These are phyloP conservation scores for Alternaria infectoria DNA, from an alignment of 2,329 filamentous ascomycete genomes.

Conservation along the genomic window DNA sequence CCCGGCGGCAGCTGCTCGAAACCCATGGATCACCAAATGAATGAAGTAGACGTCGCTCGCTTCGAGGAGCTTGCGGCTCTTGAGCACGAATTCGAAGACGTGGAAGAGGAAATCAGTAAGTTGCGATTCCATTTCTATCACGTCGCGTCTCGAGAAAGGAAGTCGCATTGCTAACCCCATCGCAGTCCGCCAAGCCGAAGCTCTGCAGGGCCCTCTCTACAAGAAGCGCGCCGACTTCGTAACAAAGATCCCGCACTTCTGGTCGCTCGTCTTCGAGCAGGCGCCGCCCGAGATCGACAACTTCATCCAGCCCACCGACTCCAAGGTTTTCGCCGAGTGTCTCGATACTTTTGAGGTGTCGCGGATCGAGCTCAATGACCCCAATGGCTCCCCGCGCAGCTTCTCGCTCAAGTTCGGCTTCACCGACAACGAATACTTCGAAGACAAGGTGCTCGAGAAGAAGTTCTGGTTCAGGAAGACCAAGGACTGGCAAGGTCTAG, in stretches of 20 bases:
- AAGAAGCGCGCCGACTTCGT: conserved; percentile 75
- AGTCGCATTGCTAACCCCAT: conserved; percentile 11
- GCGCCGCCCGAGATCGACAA: conserved; percentile 85
- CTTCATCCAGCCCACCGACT: conserved; percentile 83
- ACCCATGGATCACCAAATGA: conserved; percentile 30
- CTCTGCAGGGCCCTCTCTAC: conserved; percentile 74
- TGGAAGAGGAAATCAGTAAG: conserved; percentile 80
- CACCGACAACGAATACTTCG: conserved; percentile 80
- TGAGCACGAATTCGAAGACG: conserved; percentile 83
- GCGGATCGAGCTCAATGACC: conserved; percentile 77
- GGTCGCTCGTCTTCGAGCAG: conserved; percentile 91
- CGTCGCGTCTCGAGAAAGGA: not conserved
- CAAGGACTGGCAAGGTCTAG: conserved; percentile 75
- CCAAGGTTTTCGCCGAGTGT: conserved; percentile 70
- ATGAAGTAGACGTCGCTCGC: conserved; percentile 37
- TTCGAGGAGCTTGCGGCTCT: conserved; percentile 81
- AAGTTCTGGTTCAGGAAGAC: conserved; percentile 84
- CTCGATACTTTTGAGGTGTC: conserved; percentile 75
- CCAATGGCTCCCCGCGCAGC: conserved; percentile 78
- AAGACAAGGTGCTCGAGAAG: conserved; percentile 81
- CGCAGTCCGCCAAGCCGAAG: conserved; percentile 74
- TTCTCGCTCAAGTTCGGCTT: conserved; percentile 77
- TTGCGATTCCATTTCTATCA: not conserved
- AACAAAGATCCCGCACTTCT: conserved; percentile 82
- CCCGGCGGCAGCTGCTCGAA: not conserved